These are phyloP conservation scores for Venturia aucupariae DNA, from an alignment of 2,329 filamentous ascomycete genomes.

Conservation along the genomic window DNA sequence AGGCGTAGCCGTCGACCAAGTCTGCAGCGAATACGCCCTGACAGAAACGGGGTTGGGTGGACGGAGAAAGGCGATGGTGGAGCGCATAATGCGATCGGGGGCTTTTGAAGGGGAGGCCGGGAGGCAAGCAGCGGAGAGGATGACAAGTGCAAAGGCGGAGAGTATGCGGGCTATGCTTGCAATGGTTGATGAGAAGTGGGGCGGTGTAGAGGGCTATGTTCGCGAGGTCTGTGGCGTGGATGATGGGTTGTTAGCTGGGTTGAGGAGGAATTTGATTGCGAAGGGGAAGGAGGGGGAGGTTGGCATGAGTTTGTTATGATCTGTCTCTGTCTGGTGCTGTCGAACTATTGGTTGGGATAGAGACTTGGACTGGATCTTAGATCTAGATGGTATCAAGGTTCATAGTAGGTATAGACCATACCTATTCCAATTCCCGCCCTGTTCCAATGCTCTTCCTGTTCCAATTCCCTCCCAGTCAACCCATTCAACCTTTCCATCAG, in stretches of 20 bases:
- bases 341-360: no score
- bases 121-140: slow-evolving; percentile 22
- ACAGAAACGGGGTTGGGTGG: slow-evolving; percentile 51
- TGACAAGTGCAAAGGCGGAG: slow-evolving; percentile 34
- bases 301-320: neutral
- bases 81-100: slow-evolving; percentile 36
- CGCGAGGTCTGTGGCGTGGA: slow-evolving; percentile 48
- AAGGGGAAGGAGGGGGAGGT: neutral
- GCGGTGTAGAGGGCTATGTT: slow-evolving; percentile 56
- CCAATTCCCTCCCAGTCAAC: no score
- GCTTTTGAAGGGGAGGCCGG: slow-evolving; percentile 22
- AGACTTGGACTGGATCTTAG: no score
- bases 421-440: no score
- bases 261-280: slow-evolving; percentile 31
- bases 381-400: no score
- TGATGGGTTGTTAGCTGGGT: slow-evolving; percentile 42
- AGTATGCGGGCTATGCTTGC: slow-evolving; percentile 44
- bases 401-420: no score
- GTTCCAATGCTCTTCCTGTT: neutral
- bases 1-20: slow-evolving; percentile 47
- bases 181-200: slow-evolving; percentile 51
- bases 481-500: no score
- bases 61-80: slow-evolving; percentile 38
- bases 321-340: no score
- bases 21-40: slow-evolving; percentile 61